phyloP scores from a whole-genome alignment of 2,329 filamentous ascomycete genomes.

The Trichoderma sp. region DNA sequence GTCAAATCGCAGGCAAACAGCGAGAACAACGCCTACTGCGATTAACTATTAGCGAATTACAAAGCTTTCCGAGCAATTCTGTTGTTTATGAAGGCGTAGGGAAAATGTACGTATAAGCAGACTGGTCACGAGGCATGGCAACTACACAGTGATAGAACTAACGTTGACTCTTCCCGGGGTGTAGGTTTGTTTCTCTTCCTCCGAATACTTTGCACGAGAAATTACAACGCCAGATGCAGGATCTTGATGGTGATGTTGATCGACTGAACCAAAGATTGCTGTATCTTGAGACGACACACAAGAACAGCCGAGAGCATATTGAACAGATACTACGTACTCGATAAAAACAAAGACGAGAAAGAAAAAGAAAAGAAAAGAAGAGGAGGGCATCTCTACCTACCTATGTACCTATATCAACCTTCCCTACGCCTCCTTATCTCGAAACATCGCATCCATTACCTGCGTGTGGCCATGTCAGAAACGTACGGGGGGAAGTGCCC shows the following conservation, averaged over 20 bases:
- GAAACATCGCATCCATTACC: background rate
- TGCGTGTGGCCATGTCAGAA: background rate
- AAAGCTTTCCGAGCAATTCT: conserved; percentile 70
- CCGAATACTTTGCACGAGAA: conserved; percentile 72
- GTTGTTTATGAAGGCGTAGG: conserved; percentile 92
- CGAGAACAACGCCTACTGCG: conserved; percentile 86
- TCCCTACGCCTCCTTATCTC: background rate
- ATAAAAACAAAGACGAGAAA: conserved; percentile 19
- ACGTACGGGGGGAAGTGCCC: background rate
- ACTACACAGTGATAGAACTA: conserved; percentile 14
- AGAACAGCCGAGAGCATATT: conserved; percentile 89
- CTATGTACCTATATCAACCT: background rate
- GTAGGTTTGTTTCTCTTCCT: conserved; percentile 83
- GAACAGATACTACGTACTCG: conserved; percentile 71
- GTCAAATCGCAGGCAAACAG: conserved; percentile 81
- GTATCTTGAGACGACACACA: conserved; percentile 91
- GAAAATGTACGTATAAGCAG: conserved; percentile 71
- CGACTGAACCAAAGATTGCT: conserved; percentile 84
- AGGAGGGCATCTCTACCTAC: background rate
- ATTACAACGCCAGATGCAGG: conserved; percentile 70
- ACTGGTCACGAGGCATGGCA: background rate
- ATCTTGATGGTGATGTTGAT: conserved; percentile 73
- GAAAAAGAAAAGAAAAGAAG: background rate
- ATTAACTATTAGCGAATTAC: conserved; percentile 80
- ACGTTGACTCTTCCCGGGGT: background rate